These are phyloP conservation scores for Hippophae rhamnoides DNA, from an alignment of 306 rosid species.

Conservation along the genomic window DNA sequence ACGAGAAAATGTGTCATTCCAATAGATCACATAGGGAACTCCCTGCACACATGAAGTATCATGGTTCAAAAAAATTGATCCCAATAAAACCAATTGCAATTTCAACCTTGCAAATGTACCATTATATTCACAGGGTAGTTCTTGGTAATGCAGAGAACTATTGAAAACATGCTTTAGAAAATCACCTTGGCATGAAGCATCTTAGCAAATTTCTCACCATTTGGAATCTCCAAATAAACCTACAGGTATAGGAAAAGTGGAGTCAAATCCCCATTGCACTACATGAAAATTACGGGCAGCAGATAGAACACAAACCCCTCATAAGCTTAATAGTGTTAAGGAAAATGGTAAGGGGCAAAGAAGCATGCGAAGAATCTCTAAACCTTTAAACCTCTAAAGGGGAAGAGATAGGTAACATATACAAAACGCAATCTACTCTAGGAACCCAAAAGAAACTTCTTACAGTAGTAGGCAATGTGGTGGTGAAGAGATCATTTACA, in stretches of 20 bases:
- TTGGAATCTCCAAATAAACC: slow-evolving; percentile 86
- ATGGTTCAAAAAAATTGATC: slow-evolving; percentile 14
- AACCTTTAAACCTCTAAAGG: too few relatives aligned
- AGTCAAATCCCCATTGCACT: slow-evolving; percentile 12
- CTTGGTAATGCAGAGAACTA: not conserved
- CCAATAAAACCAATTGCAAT: not conserved
- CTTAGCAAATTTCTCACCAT: slow-evolving; percentile 63
- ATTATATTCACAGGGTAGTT: not conserved
- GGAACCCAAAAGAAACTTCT: slow-evolving; percentile 18
- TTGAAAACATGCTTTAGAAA: slow-evolving; percentile 17
- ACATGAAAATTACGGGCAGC: too few relatives aligned
- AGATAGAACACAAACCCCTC: too few relatives aligned
- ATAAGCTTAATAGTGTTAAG: too few relatives aligned
- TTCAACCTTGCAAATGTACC: slow-evolving; percentile 4
- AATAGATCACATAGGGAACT: slow-evolving; percentile 79
- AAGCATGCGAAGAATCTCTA: too few relatives aligned
- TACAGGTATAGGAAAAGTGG: slow-evolving; percentile 27
- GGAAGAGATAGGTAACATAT: too few relatives aligned
- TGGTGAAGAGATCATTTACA: slow-evolving; percentile 53
- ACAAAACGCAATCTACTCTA: too few relatives aligned
- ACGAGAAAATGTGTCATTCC: slow-evolving; percentile 60
- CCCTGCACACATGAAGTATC: slow-evolving; percentile 52
- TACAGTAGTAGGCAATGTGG: slow-evolving; percentile 76
- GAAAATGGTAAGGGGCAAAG: too few relatives aligned
- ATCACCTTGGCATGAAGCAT: slow-evolving; percentile 71